Conservation (phyloP, 78 protist genomes). For the Guillardia theta region DNA sequence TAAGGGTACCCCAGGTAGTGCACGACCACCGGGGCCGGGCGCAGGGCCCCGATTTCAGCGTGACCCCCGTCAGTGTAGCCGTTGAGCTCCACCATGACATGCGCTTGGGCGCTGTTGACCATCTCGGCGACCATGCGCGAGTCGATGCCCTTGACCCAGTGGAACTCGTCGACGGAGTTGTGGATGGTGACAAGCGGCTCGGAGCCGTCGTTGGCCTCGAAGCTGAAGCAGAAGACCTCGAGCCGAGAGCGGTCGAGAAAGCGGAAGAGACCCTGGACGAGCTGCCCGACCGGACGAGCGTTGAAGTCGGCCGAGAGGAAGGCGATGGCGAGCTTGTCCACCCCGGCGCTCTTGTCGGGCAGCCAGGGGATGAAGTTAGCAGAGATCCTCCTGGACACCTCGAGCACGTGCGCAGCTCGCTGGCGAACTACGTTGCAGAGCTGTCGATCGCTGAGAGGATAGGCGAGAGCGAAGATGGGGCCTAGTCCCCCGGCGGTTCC, state of each 20-base stretch:
- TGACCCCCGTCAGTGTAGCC: conserved; percentile 2
- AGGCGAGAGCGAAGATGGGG: background rate
- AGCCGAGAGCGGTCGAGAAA: background rate
- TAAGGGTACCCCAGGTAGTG: background rate
- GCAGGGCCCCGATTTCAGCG: background rate
- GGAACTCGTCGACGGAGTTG: background rate
- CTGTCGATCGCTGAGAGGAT: background rate
- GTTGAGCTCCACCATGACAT: background rate
- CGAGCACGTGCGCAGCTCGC: background rate
- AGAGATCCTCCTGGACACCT: background rate
- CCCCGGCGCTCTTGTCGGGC: too few relatives aligned
- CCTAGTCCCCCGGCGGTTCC: background rate
- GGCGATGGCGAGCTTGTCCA: too few relatives aligned
- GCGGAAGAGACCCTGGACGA: background rate
- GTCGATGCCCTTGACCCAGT: conserved; percentile 16
- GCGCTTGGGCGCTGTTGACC: background rate
- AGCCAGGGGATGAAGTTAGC: background rate
- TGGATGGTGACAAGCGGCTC: background rate
- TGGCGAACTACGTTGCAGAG: background rate
- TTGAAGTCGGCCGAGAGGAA: background rate
- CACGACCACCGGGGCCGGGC: background rate
- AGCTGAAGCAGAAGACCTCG: background rate
- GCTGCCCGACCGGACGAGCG: background rate
- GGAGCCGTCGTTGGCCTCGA: background rate
- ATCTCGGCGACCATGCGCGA: background rate